These are phyloP conservation scores for Boehmeria nivea DNA, from an alignment of 306 rosid species.

Conservation along the genomic window DNA sequence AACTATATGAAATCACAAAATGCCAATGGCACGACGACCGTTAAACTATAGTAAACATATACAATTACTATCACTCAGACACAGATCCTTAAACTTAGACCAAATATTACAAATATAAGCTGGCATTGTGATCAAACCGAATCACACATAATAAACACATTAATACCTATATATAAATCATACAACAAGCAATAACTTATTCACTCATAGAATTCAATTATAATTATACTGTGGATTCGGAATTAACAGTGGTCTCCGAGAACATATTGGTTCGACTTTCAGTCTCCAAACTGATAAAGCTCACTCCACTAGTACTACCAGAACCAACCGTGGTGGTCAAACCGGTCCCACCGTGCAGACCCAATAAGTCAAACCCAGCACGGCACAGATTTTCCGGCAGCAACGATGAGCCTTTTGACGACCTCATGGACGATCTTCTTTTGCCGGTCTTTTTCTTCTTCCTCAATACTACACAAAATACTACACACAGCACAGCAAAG, in stretches of 20 bases:
- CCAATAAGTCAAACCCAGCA: neutral
- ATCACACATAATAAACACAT: too few species aligned
- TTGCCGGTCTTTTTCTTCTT: neutral
- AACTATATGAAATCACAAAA: too few species aligned
- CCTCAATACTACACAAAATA: neutral
- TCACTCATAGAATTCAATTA: too few species aligned
- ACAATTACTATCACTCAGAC: too few species aligned
- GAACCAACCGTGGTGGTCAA: neutral
- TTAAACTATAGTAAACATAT: too few species aligned
- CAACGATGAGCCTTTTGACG: neutral
- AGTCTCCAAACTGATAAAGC: slow-evolving; percentile 3
- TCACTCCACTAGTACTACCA: neutral
- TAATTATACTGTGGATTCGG: too few species aligned
- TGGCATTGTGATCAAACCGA: too few species aligned
- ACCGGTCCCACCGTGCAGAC: neutral
- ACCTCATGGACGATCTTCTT: neutral
- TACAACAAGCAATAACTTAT: too few species aligned
- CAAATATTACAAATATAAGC: too few species aligned
- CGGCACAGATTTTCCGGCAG: neutral
- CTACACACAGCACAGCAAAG: neutral
- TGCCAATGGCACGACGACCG: too few species aligned
- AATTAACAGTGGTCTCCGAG: neutral
- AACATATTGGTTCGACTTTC: neutral
- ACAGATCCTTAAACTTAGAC: too few species aligned
- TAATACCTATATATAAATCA: too few species aligned